Conservation (phyloP, 176 grass and related monocot genomes). For the Eragrostis curvula region DNA sequence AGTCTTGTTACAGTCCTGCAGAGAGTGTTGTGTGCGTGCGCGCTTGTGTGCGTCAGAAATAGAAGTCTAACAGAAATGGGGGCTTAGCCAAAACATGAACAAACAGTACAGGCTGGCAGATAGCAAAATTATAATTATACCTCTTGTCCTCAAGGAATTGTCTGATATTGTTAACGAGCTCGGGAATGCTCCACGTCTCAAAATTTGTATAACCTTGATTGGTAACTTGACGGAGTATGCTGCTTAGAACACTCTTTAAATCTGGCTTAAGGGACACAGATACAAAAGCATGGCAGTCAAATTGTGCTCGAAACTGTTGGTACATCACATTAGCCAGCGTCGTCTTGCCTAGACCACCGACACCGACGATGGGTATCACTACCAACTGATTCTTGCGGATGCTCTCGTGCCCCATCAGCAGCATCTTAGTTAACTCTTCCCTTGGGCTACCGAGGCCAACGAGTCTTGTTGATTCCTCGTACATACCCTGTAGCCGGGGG, state of each 20-base stretch:
- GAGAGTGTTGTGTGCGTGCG: too few relatives aligned
- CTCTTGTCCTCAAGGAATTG: slow-evolving; percentile 23
- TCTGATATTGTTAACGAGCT: slow-evolving; percentile 36
- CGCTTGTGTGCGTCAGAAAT: too few relatives aligned
- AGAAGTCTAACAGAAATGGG: too few relatives aligned
- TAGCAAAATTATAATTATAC: not conserved
- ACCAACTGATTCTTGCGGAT: not conserved
- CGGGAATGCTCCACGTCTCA: slow-evolving; percentile 13
- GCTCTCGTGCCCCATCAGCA: not conserved
- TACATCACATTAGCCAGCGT: slow-evolving; percentile 33
- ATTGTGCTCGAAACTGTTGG: not conserved
- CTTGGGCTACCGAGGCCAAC: slow-evolving; percentile 7
- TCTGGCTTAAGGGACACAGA: slow-evolving; percentile 28
- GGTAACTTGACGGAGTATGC: slow-evolving; percentile 32
- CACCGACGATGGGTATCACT: slow-evolving; percentile 31
- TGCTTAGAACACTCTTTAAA: slow-evolving; percentile 24
- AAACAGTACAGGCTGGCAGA: too few relatives aligned
- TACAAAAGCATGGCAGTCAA: slow-evolving; percentile 31
- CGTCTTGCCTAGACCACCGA: slow-evolving; percentile 36
- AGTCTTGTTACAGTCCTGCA: too few relatives aligned
- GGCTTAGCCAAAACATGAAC: too few relatives aligned
- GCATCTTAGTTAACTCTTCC: not conserved
- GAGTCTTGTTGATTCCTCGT: slow-evolving; percentile 3
- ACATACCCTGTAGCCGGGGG: slow-evolving; percentile 31
- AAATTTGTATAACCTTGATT: not conserved